Evolutionary conservation across 129 eudicot genomes (phyloP).

Genomic region (Lonicera japonica): DNA sequence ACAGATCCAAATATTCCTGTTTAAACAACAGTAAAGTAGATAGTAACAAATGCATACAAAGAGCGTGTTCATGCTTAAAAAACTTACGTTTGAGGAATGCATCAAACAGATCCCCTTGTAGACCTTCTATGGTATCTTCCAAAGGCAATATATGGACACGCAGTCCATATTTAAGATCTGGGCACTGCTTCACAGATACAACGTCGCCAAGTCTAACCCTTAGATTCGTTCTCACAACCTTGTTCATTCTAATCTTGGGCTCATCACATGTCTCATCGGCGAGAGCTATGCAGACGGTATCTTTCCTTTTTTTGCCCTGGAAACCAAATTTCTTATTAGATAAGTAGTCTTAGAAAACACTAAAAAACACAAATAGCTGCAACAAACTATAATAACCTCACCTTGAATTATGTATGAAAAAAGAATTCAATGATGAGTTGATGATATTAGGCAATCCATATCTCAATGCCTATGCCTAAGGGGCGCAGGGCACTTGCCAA

Average conservation of each 20-base stretch:
- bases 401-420: too few relatives aligned
- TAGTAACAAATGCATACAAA: too few relatives aligned
- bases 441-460: too few relatives aligned
- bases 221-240: conserved; percentile 60
- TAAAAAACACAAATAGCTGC: too few relatives aligned
- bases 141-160: conserved; percentile 72
- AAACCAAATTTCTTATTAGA: too few relatives aligned
- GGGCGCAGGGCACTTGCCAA: too few relatives aligned
- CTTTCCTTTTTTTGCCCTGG: conserved; percentile 75
- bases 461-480: too few relatives aligned
- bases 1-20: not conserved
- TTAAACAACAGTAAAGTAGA: too few relatives aligned
- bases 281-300: conserved; percentile 66
- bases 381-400: too few relatives aligned
- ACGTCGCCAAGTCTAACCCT: conserved; percentile 77
- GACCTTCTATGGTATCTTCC: conserved; percentile 80
- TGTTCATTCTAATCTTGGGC: conserved; percentile 70
- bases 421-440: too few relatives aligned
- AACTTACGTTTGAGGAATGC: conserved; percentile 67
- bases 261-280: conserved; percentile 75
- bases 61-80: too few relatives aligned
- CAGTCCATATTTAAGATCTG: conserved; percentile 74
- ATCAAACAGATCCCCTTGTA: conserved; percentile 73
- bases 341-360: too few relatives aligned
- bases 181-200: conserved; percentile 80